phyloP scores from a whole-genome alignment of 352 stramenopile genomes.

The Globisporangium perplexum region DNA sequence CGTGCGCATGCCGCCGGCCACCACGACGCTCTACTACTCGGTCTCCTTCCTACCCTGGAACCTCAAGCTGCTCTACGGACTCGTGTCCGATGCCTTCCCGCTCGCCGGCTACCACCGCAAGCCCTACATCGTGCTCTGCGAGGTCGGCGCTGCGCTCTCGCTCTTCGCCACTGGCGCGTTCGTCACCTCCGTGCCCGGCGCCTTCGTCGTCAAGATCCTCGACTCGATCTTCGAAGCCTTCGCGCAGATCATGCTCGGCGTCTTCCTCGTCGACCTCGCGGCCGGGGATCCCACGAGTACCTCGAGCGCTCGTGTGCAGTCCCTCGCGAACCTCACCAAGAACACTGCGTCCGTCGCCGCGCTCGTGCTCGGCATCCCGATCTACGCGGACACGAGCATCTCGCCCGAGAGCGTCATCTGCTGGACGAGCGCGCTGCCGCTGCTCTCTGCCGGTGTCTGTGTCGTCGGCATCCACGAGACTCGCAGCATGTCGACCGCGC shows the following conservation, averaged over 20 bases:
- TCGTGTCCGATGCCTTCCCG: slow-evolving; percentile 70
- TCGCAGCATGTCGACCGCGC: slow-evolving; percentile 1
- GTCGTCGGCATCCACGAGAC: slow-evolving; percentile 42
- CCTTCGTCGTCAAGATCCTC: slow-evolving; percentile 63
- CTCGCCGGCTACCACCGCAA: slow-evolving; percentile 75
- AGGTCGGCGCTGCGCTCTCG: slow-evolving; percentile 47
- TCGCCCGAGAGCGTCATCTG: slow-evolving; percentile 45
- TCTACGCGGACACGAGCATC: slow-evolving; percentile 58
- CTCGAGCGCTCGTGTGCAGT: slow-evolving; percentile 60
- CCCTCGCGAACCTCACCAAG: slow-evolving; percentile 62
- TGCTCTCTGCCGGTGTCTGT: slow-evolving; percentile 46
- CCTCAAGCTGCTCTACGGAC: slow-evolving; percentile 77
- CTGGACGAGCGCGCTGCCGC: slow-evolving; percentile 53
- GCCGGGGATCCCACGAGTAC: slow-evolving; percentile 42
- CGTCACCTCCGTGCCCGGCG: slow-evolving; percentile 45
- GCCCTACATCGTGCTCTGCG: slow-evolving; percentile 76
- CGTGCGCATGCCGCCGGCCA: slow-evolving; percentile 72
- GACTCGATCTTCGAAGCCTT: slow-evolving; percentile 73
- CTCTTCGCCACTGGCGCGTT: slow-evolving; percentile 50
- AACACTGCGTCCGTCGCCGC: slow-evolving; percentile 60
- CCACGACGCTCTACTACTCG: slow-evolving; percentile 77
- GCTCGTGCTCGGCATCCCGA: slow-evolving; percentile 52
- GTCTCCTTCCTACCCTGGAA: slow-evolving; percentile 84
- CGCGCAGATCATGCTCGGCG: slow-evolving; percentile 75
- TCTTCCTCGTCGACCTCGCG: slow-evolving; percentile 67